Percentiles rank a stretch among this genome's conserved stretches.
These are phyloP conservation scores for Trichomonascus vanleenenianus DNA, from an alignment of 805 yeast genomes.

Conservation along the genomic window DNA sequence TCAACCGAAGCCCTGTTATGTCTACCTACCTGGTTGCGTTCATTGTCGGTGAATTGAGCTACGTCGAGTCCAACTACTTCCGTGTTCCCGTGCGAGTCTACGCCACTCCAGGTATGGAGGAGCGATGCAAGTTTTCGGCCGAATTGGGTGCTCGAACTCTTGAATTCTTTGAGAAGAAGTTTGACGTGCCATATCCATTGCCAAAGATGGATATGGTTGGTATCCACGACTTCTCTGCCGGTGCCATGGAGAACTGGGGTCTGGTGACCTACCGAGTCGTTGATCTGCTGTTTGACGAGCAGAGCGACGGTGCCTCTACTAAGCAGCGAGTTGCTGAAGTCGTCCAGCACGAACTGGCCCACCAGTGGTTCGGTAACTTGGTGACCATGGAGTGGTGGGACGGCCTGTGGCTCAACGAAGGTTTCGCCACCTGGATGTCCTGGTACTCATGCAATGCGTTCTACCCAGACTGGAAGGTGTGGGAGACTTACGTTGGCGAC, in stretches of 20 bases:
- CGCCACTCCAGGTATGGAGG: conserved; percentile 59
- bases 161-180: conserved; percentile 55
- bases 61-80: conserved; percentile 48
- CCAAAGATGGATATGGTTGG: conserved; percentile 78
- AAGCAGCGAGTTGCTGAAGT: conserved; percentile 74
- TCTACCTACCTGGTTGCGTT: conserved; percentile 69
- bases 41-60: conserved; percentile 59
- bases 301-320: conserved; percentile 49
- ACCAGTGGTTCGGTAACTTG: conserved; percentile 86
- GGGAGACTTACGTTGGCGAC: conserved; percentile 70
- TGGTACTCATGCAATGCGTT: conserved; percentile 60
- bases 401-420: conserved; percentile 83
- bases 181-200: conserved; percentile 67
- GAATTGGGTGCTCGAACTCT: conserved; percentile 58
- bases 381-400: conserved; percentile 96
- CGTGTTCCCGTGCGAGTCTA: conserved; percentile 62
- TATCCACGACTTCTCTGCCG: conserved; percentile 70
- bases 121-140: conserved; percentile 54
- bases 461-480: conserved; percentile 77
- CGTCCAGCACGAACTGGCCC: conserved; percentile 80
- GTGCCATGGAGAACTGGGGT: conserved; percentile 93
- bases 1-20: conserved; percentile 65
- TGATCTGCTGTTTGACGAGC: conserved; percentile 60
- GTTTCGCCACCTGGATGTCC: conserved; percentile 84
- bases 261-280: conserved; percentile 60